Base-by-base conservation (phyloP, 2,329 filamentous ascomycete genomes). In the Colletotrichum sp. region DNA sequence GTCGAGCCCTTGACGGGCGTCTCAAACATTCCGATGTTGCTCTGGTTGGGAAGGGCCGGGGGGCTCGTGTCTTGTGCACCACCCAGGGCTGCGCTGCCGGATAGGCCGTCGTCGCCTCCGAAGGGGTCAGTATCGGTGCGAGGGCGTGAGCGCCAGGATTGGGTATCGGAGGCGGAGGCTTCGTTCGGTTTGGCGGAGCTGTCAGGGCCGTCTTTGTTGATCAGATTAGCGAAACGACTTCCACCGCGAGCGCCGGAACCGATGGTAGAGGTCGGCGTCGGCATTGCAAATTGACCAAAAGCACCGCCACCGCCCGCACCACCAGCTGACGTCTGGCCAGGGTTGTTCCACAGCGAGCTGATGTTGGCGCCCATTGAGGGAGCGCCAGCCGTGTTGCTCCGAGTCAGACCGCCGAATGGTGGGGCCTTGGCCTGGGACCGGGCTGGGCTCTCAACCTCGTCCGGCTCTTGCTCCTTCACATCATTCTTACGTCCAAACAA, bases 231-330 rank as follows among this genome's bases (percentile, higher is more conserved):
- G 81, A 98, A 92, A 32, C 96, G 93, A 83, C 96, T 98, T 82
- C 95, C 95, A 4, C 94, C 92, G 73, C 94, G 90, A 81, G 91
- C 93, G 32, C 92, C 93, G 80, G 94, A 91, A 6, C 89, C 87
- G 34, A 92, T 88, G 5, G 75, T 75, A 8, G 90, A 85, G 22
- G 90, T 88, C 39, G 90, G 88, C 34, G 88, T 86, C 5, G 91
- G 85, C 69, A 98, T 84, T n/a, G 94, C 93, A 84, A 99, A 99
- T 81, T 93, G 97, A 13, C 96, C 96, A 85, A 99, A 99, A 27
- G 93, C 93, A 39, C 93, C 92, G 16, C 66, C 63, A 66, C 62
- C 62, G 34, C 16, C 66, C 6, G 32, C 30, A 9, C 36, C 55
- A 15, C 63, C 70, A 9, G 85, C 79, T 22, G 84, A 59, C 2